These are phyloP conservation scores for Diplodia mutila DNA, from an alignment of 2,329 filamentous ascomycete species.

Conservation along the genomic window DNA sequence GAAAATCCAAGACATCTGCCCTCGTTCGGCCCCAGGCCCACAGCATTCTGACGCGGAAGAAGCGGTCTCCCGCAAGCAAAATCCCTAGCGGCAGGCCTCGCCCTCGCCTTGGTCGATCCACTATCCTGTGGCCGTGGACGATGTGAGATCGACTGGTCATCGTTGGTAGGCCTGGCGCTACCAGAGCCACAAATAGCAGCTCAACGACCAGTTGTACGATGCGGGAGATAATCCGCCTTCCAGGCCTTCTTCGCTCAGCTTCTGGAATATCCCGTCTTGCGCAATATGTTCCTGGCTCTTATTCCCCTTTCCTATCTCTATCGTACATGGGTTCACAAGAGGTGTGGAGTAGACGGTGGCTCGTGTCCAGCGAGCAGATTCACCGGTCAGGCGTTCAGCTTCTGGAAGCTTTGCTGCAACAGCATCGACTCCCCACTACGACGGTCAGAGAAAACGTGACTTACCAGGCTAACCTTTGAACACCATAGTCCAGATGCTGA, in stretches of 20 bases:
- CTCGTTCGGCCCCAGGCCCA: slow-evolving; percentile 1
- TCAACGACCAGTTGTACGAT: too few relatives aligned
- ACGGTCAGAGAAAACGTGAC: not conserved
- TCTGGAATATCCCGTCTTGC: slow-evolving; percentile 12
- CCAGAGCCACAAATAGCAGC: not conserved
- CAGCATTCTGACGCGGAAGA: not conserved
- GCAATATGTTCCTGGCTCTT: slow-evolving; percentile 12
- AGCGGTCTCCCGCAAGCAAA: not conserved
- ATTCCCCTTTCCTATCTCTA: not conserved
- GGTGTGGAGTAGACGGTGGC: slow-evolving; percentile 9
- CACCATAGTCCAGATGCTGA: not conserved
- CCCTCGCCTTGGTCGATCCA: not conserved
- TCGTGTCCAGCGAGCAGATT: not conserved
- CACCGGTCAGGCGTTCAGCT: not conserved
- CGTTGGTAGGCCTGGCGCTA: not conserved
- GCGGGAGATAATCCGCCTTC: not conserved
- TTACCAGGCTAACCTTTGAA: not conserved
- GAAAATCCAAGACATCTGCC: slow-evolving; percentile 11
- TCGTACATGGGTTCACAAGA: not conserved
- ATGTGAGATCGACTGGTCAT: not conserved
- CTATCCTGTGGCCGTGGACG: not conserved
- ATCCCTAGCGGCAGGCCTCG: not conserved
- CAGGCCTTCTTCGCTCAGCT: not conserved
- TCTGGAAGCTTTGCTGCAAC: not conserved
- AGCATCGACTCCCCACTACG: not conserved